Conservation (phyloP, 2,329 filamentous ascomycete species). For the Geosmithia putterillii region DNA sequence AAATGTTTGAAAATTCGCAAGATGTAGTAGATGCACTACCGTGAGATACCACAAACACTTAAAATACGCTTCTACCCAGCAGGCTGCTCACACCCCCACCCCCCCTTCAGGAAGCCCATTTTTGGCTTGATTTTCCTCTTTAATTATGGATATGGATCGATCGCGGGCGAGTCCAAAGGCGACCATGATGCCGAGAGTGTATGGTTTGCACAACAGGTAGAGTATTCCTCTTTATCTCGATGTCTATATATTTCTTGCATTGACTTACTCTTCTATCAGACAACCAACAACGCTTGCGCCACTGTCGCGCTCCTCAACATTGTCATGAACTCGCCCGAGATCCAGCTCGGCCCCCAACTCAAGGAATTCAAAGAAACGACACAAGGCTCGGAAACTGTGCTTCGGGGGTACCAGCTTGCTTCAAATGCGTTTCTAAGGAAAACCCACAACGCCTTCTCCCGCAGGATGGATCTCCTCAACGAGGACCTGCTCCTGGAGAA, state of each 20-base stretch:
- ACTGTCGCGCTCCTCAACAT: constrained; percentile 91
- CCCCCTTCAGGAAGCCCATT: constrained; percentile 50
- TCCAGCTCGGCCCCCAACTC: constrained; percentile 60
- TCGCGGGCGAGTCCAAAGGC: constrained; percentile 37
- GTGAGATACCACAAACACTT: constrained; percentile 28
- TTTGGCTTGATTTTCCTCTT: constrained; percentile 87
- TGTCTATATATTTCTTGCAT: neutral
- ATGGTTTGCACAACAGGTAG: constrained; percentile 90
- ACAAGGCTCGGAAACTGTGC: constrained; percentile 52
- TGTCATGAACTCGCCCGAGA: constrained; percentile 63
- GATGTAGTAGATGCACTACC: constrained; percentile 49
- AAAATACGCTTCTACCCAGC: neutral
- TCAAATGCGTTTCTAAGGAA: constrained; percentile 64
- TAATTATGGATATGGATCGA: constrained; percentile 54
- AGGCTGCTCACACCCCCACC: neutral
- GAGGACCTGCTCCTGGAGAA: constrained; percentile 55
- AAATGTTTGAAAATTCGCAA: constrained; percentile 63
- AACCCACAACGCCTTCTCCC: constrained; percentile 79
- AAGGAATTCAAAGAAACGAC: constrained; percentile 64
- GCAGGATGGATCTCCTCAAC: constrained; percentile 65
- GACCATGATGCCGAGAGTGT: constrained; percentile 44
- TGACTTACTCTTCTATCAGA: constrained; percentile 32
- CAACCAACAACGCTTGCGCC: constrained; percentile 74
- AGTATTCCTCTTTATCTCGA: constrained; percentile 5
- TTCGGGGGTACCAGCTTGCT: constrained; percentile 65